Conservation (phyloP, 345 rosid species). For the Pelargonium nanum region DNA sequence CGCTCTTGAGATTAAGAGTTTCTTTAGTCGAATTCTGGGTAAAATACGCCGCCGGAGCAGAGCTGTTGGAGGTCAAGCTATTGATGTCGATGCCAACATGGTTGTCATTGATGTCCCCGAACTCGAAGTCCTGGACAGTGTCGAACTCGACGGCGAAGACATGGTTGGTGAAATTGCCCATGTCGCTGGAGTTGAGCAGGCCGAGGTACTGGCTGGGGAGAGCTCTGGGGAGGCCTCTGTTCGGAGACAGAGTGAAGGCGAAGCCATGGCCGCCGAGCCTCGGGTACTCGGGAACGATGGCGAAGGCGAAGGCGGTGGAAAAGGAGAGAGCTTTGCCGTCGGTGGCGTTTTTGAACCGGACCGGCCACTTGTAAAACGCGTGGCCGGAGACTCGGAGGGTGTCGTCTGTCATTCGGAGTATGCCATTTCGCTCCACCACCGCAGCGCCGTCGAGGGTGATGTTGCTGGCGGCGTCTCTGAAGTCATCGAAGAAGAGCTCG, state of each 20-base stretch:
- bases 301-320: slow-evolving; percentile 74
- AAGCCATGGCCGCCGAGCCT: slow-evolving; percentile 77
- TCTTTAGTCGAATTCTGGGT: slow-evolving; percentile 23
- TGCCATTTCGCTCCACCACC: slow-evolving; percentile 37
- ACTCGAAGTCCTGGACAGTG: slow-evolving; percentile 58
- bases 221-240: slow-evolving; percentile 34
- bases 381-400: slow-evolving; percentile 51
- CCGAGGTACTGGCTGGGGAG: slow-evolving; percentile 67
- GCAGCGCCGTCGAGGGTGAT: slow-evolving; percentile 43
- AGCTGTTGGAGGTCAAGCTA: slow-evolving; percentile 42
- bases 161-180: slow-evolving; percentile 43
- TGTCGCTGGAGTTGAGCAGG: slow-evolving; percentile 39
- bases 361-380: slow-evolving; percentile 63
- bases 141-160: slow-evolving; percentile 84
- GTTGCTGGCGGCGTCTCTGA: slow-evolving; percentile 24
- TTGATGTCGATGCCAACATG: slow-evolving; percentile 79
- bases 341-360: slow-evolving; percentile 40
- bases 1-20: slow-evolving; percentile 35
- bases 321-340: slow-evolving; percentile 43
- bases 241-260: slow-evolving; percentile 54
- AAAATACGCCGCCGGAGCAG: slow-evolving; percentile 51
- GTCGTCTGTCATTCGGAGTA: slow-evolving; percentile 49
- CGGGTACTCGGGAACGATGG: slow-evolving; percentile 50
- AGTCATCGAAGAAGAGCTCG: slow-evolving; percentile 35
- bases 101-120: slow-evolving; percentile 60